phyloP scores from a whole-genome alignment of 176 grass and related monocot genomes.

The Ampelocalamus luodianensis region DNA sequence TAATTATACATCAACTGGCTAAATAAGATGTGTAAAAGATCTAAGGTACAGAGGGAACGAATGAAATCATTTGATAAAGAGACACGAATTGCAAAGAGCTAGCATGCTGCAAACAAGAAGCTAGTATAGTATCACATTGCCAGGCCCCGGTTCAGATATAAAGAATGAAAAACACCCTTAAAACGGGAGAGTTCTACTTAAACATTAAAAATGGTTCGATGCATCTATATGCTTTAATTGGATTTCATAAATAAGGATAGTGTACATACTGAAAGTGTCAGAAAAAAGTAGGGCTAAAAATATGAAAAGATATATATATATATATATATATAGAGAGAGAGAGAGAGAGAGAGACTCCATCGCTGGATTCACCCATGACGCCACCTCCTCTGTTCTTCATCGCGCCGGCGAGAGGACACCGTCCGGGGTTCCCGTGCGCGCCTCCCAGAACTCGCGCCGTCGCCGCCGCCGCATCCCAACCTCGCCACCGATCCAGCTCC shows the following conservation, averaged over 20 bases:
- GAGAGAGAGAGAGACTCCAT: too few species aligned
- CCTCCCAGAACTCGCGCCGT: too few species aligned
- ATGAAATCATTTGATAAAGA: slow-evolving; percentile 21
- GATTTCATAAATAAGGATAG: slow-evolving; percentile 20
- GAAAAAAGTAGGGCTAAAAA: slow-evolving; percentile 18
- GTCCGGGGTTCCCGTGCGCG: too few species aligned
- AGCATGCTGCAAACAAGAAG: slow-evolving; percentile 23
- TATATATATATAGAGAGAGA: too few species aligned
- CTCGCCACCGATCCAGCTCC: too few species aligned
- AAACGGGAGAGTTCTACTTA: background rate
- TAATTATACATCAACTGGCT: slow-evolving; percentile 30
- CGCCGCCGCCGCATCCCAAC: too few species aligned
- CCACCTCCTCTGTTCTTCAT: too few species aligned
- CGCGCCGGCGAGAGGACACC: too few species aligned
- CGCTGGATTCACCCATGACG: too few species aligned
- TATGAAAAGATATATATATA: background rate
- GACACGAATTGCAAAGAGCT: slow-evolving; percentile 7
- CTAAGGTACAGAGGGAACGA: background rate
- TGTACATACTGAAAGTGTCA: slow-evolving; percentile 17
- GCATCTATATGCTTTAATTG: slow-evolving; percentile 21
- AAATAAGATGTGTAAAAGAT: slow-evolving; percentile 27
- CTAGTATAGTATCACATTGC: background rate
- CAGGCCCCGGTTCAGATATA: background rate
- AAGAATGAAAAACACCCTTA: slow-evolving; percentile 2
- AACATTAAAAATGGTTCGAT: slow-evolving; percentile 32